Evolutionary conservation across 805 yeast genomes (phyloP), one percentile per base, ranked within the genome.

Genomic region (Ogataea paradorogensis): DNA sequence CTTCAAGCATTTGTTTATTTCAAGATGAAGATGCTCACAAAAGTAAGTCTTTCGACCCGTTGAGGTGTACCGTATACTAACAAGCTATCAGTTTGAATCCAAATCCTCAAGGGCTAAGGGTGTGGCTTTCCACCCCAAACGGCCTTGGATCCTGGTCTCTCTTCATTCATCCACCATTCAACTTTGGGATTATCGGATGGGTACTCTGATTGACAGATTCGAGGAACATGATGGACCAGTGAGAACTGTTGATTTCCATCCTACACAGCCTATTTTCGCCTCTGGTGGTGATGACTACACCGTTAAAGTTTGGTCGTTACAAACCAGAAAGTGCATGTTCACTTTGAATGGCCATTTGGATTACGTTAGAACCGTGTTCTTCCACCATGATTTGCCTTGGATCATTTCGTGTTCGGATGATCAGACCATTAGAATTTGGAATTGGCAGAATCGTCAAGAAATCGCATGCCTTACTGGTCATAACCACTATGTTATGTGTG

Each of bases 221-320:
- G 99, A 93, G 66, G 99, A 91, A 56, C 99, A 93, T 62, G 96
- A 86, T 56, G 99, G 99, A 20, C 98, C 99, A 3, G 99, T 93
- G 18, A 81, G 99, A 66, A 81, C 90, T 45, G 86, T 93, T 29
- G 91, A 82, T 61, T 91, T 93, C 75, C 99, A 93, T 67, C 97
- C 97, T 43, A 88, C 98, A 5, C 99, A 93, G 69, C 98, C 98
- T 23, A 75, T 93, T 47, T 93, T 93, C 62, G 98, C 80, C 25
- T 89, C 97, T 10, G 96, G 98, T 53, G 96, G 97, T 63, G 99
- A 93, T 63, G 99, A 93, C 63, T 87, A 90, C 62, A 77, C 93
- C 33, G 81, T 93, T 57, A 88, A 88, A 62, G 96, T 93, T 16
- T 93, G 99, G 99, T 88, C 96, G 15, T 71, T 91, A 52, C 87